Percentiles rank a stretch among this genome's conserved stretches.
These are phyloP conservation scores for Dalbergia cultrata DNA, from an alignment of 306 rosid genomes.

Conservation along the genomic window DNA sequence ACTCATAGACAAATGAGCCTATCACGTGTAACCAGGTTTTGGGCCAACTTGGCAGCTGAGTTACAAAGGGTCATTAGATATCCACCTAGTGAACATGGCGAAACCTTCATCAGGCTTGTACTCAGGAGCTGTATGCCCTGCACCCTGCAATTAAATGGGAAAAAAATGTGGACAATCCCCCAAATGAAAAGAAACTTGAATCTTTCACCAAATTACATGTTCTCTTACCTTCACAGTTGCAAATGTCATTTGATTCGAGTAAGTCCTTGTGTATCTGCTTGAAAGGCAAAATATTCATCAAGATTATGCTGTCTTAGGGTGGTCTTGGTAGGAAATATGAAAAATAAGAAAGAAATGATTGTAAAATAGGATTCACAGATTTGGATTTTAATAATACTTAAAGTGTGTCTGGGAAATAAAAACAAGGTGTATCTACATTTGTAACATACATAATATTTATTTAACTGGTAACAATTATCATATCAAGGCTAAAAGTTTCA, in stretches of 20 bases:
- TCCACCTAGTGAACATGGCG: constrained; percentile 37
- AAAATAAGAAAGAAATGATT: not conserved
- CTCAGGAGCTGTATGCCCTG: constrained; percentile 38
- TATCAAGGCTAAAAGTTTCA: not conserved
- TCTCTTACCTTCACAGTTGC: constrained; percentile 49
- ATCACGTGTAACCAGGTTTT: not conserved
- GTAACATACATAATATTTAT: no score
- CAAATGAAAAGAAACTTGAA: not conserved
- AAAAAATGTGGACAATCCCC: not conserved
- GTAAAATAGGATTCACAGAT: not conserved
- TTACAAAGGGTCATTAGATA: constrained; percentile 24
- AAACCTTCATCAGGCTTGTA: constrained; percentile 38
- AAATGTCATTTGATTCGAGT: constrained; percentile 49
- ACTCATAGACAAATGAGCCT: not conserved
- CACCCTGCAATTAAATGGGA: constrained; percentile 29
- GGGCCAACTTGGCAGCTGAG: not conserved
- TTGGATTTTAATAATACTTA: no score
- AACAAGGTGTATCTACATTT: no score
- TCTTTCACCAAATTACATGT: not conserved
- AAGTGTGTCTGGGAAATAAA: no score
- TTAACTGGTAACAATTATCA: no score
- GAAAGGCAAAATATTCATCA: not conserved
- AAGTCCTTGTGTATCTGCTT: constrained; percentile 40
- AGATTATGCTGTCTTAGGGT: not conserved
- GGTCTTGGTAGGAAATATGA: no score